Evolutionary conservation across 2,329 filamentous ascomycete species (phyloP), one percentile per base, ranked within the genome.

Genomic region (Huntiella bhutanensis): DNA sequence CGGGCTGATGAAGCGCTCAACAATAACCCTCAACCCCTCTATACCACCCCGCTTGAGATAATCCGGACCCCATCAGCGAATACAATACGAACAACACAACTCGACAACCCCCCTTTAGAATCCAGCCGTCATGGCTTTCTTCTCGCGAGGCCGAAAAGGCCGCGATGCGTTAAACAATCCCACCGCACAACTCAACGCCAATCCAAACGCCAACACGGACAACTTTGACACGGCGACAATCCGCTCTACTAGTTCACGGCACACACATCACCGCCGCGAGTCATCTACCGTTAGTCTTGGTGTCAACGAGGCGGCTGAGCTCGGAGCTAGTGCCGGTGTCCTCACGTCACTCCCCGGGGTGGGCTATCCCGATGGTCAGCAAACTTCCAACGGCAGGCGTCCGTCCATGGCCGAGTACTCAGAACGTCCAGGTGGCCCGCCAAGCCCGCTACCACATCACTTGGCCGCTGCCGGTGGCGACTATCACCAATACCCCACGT

Each of bases 401-500:
- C 41, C 41, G 12, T 43, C 41, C 13, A 43, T 19, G 32, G 41
- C 22, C 16, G 41, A 43, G 8, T 43, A 43, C 41, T 71, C 56
- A 82, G 92, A 40, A 82, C 39, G 74, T 75, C 57, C 80, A 57
- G 61, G 32, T 19, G 72, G 77, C 54, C 10, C 28, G 11, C 76
- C 77, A 58, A 82, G 91, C 47, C 81, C 81, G 49, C 69, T 82
- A 49, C 83, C 86, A 28, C 82, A 91, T 60, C 84, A 93, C 56
- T 64, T 92, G 46, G 87, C 85, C 60, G 41, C 41, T 10, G 87
- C 85, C 63, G 70, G 68, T 53, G 75, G 75, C 54, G 87, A 95
- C 61, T 94, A 78, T 58, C 85, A 94, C 64, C 88, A 94, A 57
- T 94, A 95, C 60, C 85, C 86, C 37, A 72, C 72, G 45, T 76